These are phyloP conservation scores for Theobroma cacao DNA, from an alignment of 345 rosid genomes.

Conservation along the genomic window DNA sequence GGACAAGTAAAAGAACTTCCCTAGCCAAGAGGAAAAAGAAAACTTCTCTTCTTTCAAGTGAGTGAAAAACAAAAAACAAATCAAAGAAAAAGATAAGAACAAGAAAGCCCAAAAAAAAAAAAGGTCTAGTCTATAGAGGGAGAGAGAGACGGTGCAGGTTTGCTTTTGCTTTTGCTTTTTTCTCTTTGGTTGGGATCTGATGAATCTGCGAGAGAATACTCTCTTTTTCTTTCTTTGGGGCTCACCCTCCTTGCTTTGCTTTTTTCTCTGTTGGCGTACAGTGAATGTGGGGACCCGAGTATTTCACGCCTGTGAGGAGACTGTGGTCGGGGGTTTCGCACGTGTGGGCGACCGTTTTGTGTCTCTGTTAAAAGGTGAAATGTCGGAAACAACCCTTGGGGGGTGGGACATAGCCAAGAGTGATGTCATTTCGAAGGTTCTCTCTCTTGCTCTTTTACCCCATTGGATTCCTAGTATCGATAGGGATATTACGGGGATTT, in stretches of 20 bases:
- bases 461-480: not conserved
- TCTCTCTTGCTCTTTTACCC: not conserved
- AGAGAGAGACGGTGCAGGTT: not conserved
- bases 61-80: not conserved
- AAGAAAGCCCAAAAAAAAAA: conserved; percentile 22
- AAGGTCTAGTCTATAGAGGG: conserved; percentile 14
- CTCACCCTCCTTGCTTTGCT: not conserved
- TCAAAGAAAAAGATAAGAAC: conserved; percentile 8
- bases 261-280: not conserved
- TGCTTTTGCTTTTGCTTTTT: conserved; percentile 10
- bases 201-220: conserved; percentile 40
- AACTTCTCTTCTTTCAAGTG: not conserved
- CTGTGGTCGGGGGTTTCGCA: conserved; percentile 14
- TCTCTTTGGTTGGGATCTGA: conserved; percentile 24
- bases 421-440: not conserved
- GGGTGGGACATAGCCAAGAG: not conserved
- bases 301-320: conserved; percentile 9
- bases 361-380: not conserved
- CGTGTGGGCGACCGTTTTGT: conserved; percentile 4
- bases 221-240: conserved; percentile 7
- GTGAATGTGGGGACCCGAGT: conserved; percentile 9
- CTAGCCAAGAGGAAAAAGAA: not conserved
- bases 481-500: not conserved
- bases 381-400: not conserved
- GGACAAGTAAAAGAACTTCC: not conserved